Evolutionary conservation across 192 early-diverging fungal genomes (phyloP), one percentile per base, ranked within the genome.

Genomic region (Rhizophagus clarus): DNA sequence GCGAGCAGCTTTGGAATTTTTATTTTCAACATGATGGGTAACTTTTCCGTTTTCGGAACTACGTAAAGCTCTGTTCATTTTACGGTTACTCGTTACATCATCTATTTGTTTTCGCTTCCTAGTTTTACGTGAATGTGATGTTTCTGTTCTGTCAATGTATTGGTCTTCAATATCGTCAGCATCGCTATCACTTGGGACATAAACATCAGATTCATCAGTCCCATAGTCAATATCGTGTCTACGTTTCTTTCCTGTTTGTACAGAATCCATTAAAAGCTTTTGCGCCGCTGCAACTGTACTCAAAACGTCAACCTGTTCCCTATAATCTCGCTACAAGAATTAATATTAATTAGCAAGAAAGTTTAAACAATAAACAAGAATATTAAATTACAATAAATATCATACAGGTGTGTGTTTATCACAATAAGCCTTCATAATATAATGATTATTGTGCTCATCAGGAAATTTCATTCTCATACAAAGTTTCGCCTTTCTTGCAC

Each of bases 321-420:
- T 86, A 76, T 90, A 87, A 42, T 90, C 89, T 4, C 88, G 83
- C 86, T 86, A 29, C 49, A 56, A 17, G 49, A 34, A 32, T 37
- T 22, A 42, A 70, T 9, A 69, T 34, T 37, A 70, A 5, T 56
- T 51, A 51, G 49, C 15, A 51, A 37, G 6, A 69, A 34, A 37
- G 40, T 42, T 42, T 42, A 69, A 69, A 11, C n/a, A 22, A 69
- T 22, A 69, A 37, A 22, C 22, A 69, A 15, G 22, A 32, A 32
- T 28, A 69, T 20, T 22, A 22, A 34, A 26, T 22, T 12, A 26
- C 3, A 42, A 49, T 45, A 7, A 20, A 3, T 47, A 45, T 47
- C 45, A 51, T 81, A 92, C 87, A 17, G 97, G 98, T 26, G 93
- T 90, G 80, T 99, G 98, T 76, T 92, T 91, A 81, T 99, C 96